These are phyloP conservation scores for Trametes hirsuta DNA, from an alignment of 1,284 basidiomycete species.

Conservation along the genomic window DNA sequence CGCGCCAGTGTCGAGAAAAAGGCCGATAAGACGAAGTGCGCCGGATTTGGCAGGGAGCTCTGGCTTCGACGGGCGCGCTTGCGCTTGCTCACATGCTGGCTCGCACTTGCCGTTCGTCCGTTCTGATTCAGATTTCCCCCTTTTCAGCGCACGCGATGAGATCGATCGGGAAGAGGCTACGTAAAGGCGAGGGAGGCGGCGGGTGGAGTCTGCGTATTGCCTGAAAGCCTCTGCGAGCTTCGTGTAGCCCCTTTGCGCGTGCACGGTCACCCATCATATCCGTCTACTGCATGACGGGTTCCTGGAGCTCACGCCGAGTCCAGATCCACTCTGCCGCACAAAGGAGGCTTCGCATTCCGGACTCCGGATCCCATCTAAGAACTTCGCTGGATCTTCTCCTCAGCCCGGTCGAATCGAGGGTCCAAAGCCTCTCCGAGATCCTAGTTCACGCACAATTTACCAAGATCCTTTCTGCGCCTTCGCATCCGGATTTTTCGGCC, in stretches of 20 bases:
- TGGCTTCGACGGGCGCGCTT: slow-evolving; percentile 1
- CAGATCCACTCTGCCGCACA: slow-evolving; percentile 25
- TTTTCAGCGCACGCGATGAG: slow-evolving; percentile 9
- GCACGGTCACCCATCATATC: slow-evolving; percentile 22
- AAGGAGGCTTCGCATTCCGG: slow-evolving; percentile 23
- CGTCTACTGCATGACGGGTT: slow-evolving; percentile 22
- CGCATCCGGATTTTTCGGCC: slow-evolving; percentile 22
- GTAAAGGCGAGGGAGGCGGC: slow-evolving; percentile 18
- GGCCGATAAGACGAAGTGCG: slow-evolving; percentile 16
- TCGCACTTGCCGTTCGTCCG: slow-evolving; percentile 8
- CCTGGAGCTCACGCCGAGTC: slow-evolving; percentile 25
- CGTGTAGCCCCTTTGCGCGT: slow-evolving; percentile 8
- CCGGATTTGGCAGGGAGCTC: slow-evolving; percentile 8
- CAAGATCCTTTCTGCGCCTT: slow-evolving; percentile 18
- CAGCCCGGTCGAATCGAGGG: slow-evolving; percentile 31
- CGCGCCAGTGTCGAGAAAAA: slow-evolving; percentile 14
- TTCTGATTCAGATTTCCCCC: slow-evolving; percentile 14
- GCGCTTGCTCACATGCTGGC: slow-evolving; percentile 7
- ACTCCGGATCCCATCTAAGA: slow-evolving; percentile 17
- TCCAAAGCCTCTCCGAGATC: slow-evolving; percentile 35
- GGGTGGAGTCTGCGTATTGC: slow-evolving; percentile 17
- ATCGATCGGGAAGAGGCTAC: slow-evolving; percentile 18
- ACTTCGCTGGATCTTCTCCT: slow-evolving; percentile 22
- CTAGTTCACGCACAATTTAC: slow-evolving; percentile 21
- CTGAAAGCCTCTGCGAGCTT: slow-evolving; percentile 11